Evolutionary conservation across 1,284 basidiomycete genomes (phyloP), one percentile per base, ranked within the genome.

Genomic region (Ceratobasidium sp.): DNA sequence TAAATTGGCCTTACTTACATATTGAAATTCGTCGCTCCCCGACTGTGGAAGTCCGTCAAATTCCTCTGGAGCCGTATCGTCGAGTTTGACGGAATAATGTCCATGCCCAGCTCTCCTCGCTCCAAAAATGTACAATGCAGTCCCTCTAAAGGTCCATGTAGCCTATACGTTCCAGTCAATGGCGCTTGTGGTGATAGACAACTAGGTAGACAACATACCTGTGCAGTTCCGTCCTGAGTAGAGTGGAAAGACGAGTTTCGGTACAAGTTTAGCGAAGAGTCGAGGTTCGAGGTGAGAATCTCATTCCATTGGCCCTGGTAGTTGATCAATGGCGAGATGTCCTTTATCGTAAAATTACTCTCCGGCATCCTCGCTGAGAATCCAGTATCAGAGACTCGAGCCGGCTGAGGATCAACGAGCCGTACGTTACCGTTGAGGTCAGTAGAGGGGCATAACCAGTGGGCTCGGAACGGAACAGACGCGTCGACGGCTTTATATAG

Each of bases 121-220:
- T 29, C 69, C 69, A 34, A n/a, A 71, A 37, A 71, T 44, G 32
- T 71, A 71, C 3, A 71, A 17, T 22, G 69, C 37, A 15, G 57
- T 71, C 3, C 69, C 69, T 43, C 44, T 46, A 32, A 71, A 71
- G 2, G 54, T 49, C 37, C 56, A 46, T 15, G 40, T 32, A 8
- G 69, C 69, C 69, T 71, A 49, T 43, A 3, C 34, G 5, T 25
- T 40, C 13, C 37, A 54, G n/a, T 22, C 67, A 54, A 17, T 8
- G 7, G 2, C 51, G 5, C 29, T 15, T 9, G 37, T 40, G 37
- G 37, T 40, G 9, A 40, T 9, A 40, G 2, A 46, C 37, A 17
- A 37, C 37, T 13, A 49, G 4, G 29, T 71, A 19, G 19, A 57
- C 4, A 25, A 37, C 34, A n/a, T 7, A 69, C 67, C 52, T 44